Percentiles rank a stretch among this genome's conserved stretches.
These are phyloP conservation scores for Mucor mucedo DNA, from an alignment of 371 early-diverging fungal genomes.

Conservation along the genomic window DNA sequence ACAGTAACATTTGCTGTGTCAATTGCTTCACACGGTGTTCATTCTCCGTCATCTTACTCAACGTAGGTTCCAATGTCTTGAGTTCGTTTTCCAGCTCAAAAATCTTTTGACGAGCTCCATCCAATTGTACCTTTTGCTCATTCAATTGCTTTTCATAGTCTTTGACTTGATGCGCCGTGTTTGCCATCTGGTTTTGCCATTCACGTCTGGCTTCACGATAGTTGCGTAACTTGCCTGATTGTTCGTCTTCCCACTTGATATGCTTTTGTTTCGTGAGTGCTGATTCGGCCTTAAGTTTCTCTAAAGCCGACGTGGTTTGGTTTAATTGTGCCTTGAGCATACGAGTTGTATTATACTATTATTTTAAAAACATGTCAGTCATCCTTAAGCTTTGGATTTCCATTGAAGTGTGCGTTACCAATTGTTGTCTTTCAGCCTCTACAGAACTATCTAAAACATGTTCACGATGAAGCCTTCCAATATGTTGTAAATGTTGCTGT, in stretches of 20 bases:
- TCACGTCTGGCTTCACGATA: constrained; percentile 65
- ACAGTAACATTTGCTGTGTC: constrained; percentile 62
- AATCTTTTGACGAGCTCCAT: constrained; percentile 40
- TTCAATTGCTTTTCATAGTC: constrained; percentile 44
- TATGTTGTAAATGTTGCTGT: constrained; percentile 72
- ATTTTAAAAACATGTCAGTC: background rate
- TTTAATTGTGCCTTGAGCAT: constrained; percentile 60
- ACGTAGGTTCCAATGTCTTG: constrained; percentile 51
- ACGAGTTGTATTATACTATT: constrained; percentile 61
- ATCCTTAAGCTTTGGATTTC: background rate
- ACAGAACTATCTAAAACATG: constrained; percentile 68
- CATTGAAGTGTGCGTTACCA: constrained; percentile 31
- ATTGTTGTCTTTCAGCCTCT: constrained; percentile 66
- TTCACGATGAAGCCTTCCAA: constrained; percentile 66
- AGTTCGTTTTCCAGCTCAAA: constrained; percentile 61
- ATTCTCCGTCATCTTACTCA: constrained; percentile 56
- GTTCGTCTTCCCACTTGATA: constrained; percentile 69
- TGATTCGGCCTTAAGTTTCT: constrained; percentile 60
- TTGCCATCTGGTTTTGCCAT: constrained; percentile 57
- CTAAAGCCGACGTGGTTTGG: constrained; percentile 54
- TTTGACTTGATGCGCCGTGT: constrained; percentile 46
- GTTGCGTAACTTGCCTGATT: constrained; percentile 57
- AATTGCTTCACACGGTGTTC: constrained; percentile 64
- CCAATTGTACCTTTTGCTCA: constrained; percentile 36
- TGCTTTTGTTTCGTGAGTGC: constrained; percentile 64